phyloP scores from a whole-genome alignment of 768 basidiomycete genomes.

The Glaciozyma antarctica region DNA sequence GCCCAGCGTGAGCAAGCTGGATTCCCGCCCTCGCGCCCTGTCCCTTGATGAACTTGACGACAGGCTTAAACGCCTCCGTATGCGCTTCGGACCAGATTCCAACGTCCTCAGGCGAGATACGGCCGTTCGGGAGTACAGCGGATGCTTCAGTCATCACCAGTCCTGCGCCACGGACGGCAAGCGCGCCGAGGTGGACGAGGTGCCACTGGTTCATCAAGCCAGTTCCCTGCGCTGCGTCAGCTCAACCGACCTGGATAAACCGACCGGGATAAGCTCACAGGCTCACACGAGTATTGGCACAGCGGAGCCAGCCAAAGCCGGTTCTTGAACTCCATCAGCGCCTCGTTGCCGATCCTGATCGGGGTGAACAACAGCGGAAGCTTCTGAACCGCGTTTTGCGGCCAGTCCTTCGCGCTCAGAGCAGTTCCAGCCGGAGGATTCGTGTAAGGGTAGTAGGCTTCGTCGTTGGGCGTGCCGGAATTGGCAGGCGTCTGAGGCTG shows the following conservation, averaged over 20 bases:
- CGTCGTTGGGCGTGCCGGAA: too few relatives aligned
- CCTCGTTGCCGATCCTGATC: constrained; percentile 51
- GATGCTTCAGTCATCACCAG: constrained; percentile 64
- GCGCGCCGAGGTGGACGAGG: constrained; percentile 60
- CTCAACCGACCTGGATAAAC: too few relatives aligned
- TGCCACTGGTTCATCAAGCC: constrained; percentile 69
- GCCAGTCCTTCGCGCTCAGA: constrained; percentile 13
- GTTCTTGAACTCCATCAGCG: constrained; percentile 60
- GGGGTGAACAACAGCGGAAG: constrained; percentile 59
- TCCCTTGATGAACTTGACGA: constrained; percentile 63
- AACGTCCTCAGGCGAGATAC: constrained; percentile 21
- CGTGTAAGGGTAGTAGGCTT: not conserved
- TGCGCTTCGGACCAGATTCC: constrained; percentile 65
- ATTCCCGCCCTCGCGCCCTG: constrained; percentile 65
- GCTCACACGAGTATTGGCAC: constrained; percentile 49
- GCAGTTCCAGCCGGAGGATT: constrained; percentile 11
- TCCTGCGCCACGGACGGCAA: constrained; percentile 63
- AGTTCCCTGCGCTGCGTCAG: constrained; percentile 49
- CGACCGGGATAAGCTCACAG: not conserved
- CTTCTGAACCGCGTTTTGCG: constrained; percentile 47
- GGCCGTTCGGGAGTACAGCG: constrained; percentile 32
- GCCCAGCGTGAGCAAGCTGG: constrained; percentile 69
- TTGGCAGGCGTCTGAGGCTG: too few relatives aligned
- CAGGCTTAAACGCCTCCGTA: constrained; percentile 48
- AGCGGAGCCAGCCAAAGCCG: constrained; percentile 53